Conservation (phyloP, 805 yeast genomes). For the Ogataea salicorniae region DNA sequence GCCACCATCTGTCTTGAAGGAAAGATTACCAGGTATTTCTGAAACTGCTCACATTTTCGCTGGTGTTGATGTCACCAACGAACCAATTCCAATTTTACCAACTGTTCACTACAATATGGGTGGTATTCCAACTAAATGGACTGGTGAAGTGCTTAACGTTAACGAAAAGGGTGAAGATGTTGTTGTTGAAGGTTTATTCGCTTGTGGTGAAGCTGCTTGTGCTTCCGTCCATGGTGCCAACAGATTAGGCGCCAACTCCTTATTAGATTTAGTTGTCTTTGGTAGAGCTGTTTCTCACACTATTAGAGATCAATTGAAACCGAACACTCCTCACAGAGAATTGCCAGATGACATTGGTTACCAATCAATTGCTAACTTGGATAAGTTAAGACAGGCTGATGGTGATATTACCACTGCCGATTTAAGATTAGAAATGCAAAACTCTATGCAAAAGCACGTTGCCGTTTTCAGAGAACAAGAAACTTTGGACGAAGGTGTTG, state of each 20-base stretch:
- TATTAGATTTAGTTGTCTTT: slow-evolving; percentile 92
- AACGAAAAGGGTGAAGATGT: slow-evolving; percentile 86
- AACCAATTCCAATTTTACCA: slow-evolving; percentile 97
- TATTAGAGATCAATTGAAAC: slow-evolving; percentile 76
- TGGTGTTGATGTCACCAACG: slow-evolving; percentile 98
- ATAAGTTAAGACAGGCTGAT: slow-evolving; percentile 75
- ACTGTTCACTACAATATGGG: slow-evolving; percentile 99
- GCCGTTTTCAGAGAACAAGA: slow-evolving; percentile 95
- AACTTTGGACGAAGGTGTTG: slow-evolving; percentile 87
- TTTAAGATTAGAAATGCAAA: slow-evolving; percentile 90
- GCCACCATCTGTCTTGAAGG: slow-evolving; percentile 86
- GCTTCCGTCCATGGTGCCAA: slow-evolving; percentile 99
- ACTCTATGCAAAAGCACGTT: slow-evolving; percentile 93
- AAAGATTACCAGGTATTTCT: slow-evolving; percentile 98
- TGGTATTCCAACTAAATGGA: slow-evolving; percentile 97
- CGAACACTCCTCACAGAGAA: slow-evolving; percentile 82
- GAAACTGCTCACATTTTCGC: slow-evolving; percentile 98
- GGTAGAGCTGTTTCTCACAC: slow-evolving; percentile 98
- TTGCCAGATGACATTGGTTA: slow-evolving; percentile 82
- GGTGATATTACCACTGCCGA: slow-evolving; percentile 84
- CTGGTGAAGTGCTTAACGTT: slow-evolving; percentile 85
- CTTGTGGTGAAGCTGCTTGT: slow-evolving; percentile 99
- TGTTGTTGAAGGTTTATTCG: slow-evolving; percentile 87
- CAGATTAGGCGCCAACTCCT: slow-evolving; percentile 97
- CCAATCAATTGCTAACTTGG: slow-evolving; percentile 86